Base-by-base conservation (phyloP, 2,329 filamentous ascomycete genomes). In the Pyricularia sp. region DNA sequence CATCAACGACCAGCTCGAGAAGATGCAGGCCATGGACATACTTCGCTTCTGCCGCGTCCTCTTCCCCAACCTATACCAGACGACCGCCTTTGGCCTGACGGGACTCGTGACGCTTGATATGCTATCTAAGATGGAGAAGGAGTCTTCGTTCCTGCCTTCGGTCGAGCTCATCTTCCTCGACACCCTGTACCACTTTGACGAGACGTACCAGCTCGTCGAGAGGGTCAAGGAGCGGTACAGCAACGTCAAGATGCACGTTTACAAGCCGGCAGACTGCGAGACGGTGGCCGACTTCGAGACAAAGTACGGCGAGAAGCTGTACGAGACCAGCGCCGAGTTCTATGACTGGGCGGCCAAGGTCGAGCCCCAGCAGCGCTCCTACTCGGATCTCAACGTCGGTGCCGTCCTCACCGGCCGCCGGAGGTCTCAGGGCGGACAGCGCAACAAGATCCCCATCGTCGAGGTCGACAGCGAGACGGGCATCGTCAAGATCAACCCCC, bases 301-400 rank as follows among this genome's bases (percentile, higher is more conserved):
- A 71, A 90, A 88, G 75, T 93, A 97, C 77, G 95, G 95, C 76
- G 59, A 64, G 59, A 87, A 88, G 73, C 83, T 98, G 65, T 99
- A 94, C 89, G 91, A 97, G 78, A 87, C 84, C 36, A 90, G 95
- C 72, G 86, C 93, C 66, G 92, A 97, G 76, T 86, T 94, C 76
- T 99, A 99, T 81, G 95, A 99, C 85, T 98, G 92, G 85, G 85
- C 95, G 71, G 95, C 94, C 81, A 99, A 99, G 84, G 95, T 99
- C 66, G 95, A 99, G 84, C 95, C 95, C 20, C 92, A 94, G 69
- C 90, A 97, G 81, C 89, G 95, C 71, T 93, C 95, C 7, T 98
- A 97, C 80, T 84, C 89, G 23, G 91, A 97, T 72, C 87, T 98
- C 70, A 88, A 91, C 75, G 94, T 98, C 69, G 90, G 91, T 69